Conservation (phyloP, 2,329 filamentous ascomycete genomes). For the Scedosporium minutisporum region DNA sequence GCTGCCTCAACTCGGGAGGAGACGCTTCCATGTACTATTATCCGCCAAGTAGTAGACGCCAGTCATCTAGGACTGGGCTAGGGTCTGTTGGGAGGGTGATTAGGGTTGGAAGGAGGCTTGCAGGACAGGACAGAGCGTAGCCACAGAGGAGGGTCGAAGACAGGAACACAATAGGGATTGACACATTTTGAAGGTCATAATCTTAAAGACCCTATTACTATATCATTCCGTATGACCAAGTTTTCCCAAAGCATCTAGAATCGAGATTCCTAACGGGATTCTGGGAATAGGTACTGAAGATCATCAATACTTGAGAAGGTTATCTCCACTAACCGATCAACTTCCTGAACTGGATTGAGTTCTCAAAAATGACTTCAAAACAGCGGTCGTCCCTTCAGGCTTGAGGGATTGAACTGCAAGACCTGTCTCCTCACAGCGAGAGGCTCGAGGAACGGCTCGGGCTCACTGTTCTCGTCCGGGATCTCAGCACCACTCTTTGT, state of each 20-base stretch:
- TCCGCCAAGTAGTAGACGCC: conserved; percentile 6
- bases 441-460: background rate
- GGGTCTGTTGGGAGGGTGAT: background rate
- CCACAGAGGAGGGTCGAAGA: background rate
- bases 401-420: background rate
- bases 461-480: too few species aligned
- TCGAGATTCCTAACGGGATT: background rate
- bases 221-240: background rate
- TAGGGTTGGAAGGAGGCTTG: background rate
- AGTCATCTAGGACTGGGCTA: background rate
- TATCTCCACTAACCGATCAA: background rate
- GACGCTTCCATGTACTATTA: conserved; percentile 11
- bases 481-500: too few species aligned
- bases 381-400: background rate
- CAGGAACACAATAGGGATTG: background rate
- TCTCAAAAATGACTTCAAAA: background rate
- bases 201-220: background rate
- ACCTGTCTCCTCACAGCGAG: background rate
- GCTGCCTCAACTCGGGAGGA: conserved; percentile 10
- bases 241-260: too few species aligned
- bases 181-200: background rate
- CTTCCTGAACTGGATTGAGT: background rate
- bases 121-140: background rate
- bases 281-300: background rate
- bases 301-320: conserved; percentile 3